Conservation (phyloP, 1,284 basidiomycete genomes). For the Sporisorium reilianum region DNA sequence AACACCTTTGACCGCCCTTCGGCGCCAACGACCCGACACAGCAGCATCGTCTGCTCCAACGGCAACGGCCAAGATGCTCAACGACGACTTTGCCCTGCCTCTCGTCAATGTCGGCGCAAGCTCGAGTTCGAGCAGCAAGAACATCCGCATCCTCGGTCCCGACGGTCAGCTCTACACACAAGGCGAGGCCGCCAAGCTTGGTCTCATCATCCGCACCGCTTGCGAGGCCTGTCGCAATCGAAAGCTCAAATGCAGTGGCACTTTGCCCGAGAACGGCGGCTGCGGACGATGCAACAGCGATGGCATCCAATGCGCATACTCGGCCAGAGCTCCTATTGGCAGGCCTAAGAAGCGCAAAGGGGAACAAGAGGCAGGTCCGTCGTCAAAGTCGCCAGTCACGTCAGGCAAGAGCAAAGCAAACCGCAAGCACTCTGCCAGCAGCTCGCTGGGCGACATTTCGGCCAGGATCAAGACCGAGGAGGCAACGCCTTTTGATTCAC, state of each 20-base stretch:
- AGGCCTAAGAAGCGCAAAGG: slow-evolving; percentile 58
- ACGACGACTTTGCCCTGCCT: slow-evolving; percentile 8
- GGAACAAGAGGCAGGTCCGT: too few species aligned
- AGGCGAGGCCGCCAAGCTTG: slow-evolving; percentile 46
- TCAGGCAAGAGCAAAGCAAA: slow-evolving; percentile 17
- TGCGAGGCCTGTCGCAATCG: slow-evolving; percentile 61
- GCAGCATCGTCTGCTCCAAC: neutral
- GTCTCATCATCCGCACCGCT: slow-evolving; percentile 56
- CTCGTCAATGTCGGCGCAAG: slow-evolving; percentile 2
- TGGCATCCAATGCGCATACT: slow-evolving; percentile 45
- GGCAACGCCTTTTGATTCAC: neutral
- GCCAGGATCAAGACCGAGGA: slow-evolving; percentile 25
- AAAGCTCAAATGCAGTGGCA: slow-evolving; percentile 61
- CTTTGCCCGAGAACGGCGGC: slow-evolving; percentile 38
- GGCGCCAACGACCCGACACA: slow-evolving; percentile 3
- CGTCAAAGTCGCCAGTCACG: too few species aligned
- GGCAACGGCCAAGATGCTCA: slow-evolving; percentile 19
- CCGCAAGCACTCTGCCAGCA: slow-evolving; percentile 6
- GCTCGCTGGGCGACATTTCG: neutral
- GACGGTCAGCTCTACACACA: slow-evolving; percentile 47
- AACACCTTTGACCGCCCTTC: slow-evolving; percentile 1
- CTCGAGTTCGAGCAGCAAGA: slow-evolving; percentile 11
- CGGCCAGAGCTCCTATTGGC: slow-evolving; percentile 56
- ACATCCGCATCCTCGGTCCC: slow-evolving; percentile 43
- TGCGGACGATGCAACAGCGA: slow-evolving; percentile 53